Evolutionary conservation across 805 yeast species (phyloP).

Genomic region (Wickerhamiella vanderwaltii): DNA sequence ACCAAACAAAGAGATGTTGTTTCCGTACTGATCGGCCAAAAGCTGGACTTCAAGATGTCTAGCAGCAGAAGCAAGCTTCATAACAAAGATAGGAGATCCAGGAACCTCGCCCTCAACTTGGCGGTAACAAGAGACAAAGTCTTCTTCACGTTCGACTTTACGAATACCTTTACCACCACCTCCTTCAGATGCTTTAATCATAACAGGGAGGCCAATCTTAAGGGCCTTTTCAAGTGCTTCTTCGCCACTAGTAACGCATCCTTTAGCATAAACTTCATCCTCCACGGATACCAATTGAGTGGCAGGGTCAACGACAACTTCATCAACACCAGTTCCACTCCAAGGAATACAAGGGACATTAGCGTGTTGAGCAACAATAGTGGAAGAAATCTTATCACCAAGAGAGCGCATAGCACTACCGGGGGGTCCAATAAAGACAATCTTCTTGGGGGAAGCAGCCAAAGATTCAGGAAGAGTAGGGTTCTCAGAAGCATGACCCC

Average conservation of each 20-base stretch:
- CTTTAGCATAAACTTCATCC: constrained; percentile 71
- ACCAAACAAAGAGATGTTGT: constrained; percentile 92
- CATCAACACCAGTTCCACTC: constrained; percentile 96
- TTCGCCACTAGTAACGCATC: constrained; percentile 76
- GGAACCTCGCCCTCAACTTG: constrained; percentile 98
- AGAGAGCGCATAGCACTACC: constrained; percentile 99
- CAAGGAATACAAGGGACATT: constrained; percentile 97
- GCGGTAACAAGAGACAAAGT: constrained; percentile 62
- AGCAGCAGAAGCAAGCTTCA: constrained; percentile 95
- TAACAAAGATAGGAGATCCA: constrained; percentile 95
- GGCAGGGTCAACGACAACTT: constrained; percentile 53
- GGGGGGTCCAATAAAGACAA: constrained; percentile 96
- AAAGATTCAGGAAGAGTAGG: constrained; percentile 86
- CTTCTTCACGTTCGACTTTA: constrained; percentile 76
- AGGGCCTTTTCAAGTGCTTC: constrained; percentile 82
- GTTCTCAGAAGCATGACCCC: constrained; percentile 99
- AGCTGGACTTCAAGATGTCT: constrained; percentile 97
- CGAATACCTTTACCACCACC: constrained; percentile 99
- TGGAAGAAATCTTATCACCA: constrained; percentile 96
- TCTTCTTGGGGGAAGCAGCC: constrained; percentile 83
- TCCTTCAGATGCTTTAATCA: constrained; percentile 99
- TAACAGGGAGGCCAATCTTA: constrained; percentile 90
- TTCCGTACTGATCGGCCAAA: constrained; percentile 96
- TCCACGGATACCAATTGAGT: constrained; percentile 81
- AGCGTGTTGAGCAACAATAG: constrained; percentile 98